phyloP scores from a whole-genome alignment of 2,329 filamentous ascomycete species.

The Colletotrichum tofieldiae region DNA sequence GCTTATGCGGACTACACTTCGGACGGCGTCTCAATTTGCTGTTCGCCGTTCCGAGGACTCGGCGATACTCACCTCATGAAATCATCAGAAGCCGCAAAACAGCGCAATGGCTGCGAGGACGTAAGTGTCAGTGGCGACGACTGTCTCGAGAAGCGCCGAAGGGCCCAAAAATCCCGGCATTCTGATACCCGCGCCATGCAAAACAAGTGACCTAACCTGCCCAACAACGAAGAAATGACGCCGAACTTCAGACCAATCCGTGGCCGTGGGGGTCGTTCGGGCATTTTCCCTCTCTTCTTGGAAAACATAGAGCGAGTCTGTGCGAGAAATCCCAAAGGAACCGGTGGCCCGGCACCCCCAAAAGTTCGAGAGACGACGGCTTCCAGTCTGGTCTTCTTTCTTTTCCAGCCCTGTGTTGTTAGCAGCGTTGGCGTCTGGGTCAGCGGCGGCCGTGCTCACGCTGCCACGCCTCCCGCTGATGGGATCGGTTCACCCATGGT shows the following conservation, averaged over 20 bases:
- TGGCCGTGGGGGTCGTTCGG: constrained; percentile 36
- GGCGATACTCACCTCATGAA: constrained; percentile 22
- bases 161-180: constrained; percentile 1
- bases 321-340: constrained; percentile 10
- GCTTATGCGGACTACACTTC: constrained; percentile 31
- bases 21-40: constrained; percentile 37
- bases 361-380: neutral
- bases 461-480: neutral
- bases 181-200: constrained; percentile 36
- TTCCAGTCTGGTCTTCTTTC: neutral
- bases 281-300: constrained; percentile 3
- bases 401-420: constrained; percentile 6
- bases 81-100: neutral
- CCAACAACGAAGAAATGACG: constrained; percentile 1
- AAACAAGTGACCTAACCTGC: neutral
- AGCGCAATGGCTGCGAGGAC: constrained; percentile 1
- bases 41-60: constrained; percentile 13
- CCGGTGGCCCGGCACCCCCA: constrained; percentile 13
- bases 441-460: constrained; percentile 25
- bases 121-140: constrained; percentile 26
- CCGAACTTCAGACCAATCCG: constrained; percentile 39
- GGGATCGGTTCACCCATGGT: neutral
- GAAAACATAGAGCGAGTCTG: constrained; percentile 26
- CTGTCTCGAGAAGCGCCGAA: constrained; percentile 18
- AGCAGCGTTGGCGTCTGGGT: neutral